phyloP scores from a whole-genome alignment of 805 yeast genomes.

The Candida tallmaniae region DNA sequence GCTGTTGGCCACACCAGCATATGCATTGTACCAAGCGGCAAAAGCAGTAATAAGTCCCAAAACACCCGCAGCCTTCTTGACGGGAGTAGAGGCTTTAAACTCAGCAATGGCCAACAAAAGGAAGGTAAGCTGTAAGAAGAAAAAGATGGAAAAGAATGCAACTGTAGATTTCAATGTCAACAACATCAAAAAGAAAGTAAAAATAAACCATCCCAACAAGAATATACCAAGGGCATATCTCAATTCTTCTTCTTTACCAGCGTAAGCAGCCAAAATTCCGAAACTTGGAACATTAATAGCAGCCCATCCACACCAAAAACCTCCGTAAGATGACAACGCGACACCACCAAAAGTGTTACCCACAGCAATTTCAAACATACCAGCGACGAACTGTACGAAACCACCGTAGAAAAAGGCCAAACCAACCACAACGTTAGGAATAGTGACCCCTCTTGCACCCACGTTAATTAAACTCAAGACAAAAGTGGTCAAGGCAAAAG shows the following conservation, averaged over 20 bases:
- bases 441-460: constrained; percentile 63
- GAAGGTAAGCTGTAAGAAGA: constrained; percentile 38
- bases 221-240: constrained; percentile 35
- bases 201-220: constrained; percentile 40
- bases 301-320: constrained; percentile 75
- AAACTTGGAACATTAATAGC: constrained; percentile 44
- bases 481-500: constrained; percentile 66
- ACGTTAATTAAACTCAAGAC: constrained; percentile 60
- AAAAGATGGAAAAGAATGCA: constrained; percentile 38
- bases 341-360: constrained; percentile 77
- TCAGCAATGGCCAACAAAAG: constrained; percentile 38
- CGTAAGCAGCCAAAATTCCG: constrained; percentile 35
- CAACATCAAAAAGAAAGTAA: constrained; percentile 38
- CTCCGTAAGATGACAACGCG: constrained; percentile 58
- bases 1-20: constrained; percentile 48
- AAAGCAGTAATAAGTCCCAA: constrained; percentile 40
- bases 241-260: constrained; percentile 20
- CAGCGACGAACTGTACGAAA: constrained; percentile 64
- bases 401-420: constrained; percentile 72
- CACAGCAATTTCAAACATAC: constrained; percentile 70
- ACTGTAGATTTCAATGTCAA: constrained; percentile 41
- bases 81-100: constrained; percentile 24
- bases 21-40: constrained; percentile 43
- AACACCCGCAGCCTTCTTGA: constrained; percentile 40
- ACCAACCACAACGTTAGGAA: constrained; percentile 59